These are phyloP conservation scores for Pythium phragmitis DNA, from an alignment of 352 stramenopile species.

Conservation along the genomic window DNA sequence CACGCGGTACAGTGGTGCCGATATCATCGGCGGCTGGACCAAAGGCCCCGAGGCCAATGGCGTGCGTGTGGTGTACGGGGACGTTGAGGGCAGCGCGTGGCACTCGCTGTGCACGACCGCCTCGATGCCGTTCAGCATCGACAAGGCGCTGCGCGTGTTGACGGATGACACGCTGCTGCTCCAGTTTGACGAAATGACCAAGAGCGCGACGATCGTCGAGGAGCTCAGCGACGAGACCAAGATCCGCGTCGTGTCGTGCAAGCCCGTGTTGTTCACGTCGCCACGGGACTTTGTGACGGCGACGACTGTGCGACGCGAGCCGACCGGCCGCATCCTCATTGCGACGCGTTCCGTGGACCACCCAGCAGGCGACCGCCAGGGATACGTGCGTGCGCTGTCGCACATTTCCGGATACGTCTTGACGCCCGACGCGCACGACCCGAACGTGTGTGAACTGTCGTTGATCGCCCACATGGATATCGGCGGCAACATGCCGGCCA, in stretches of 20 bases:
- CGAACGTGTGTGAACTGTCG: constrained; percentile 61
- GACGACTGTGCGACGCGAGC: constrained; percentile 48
- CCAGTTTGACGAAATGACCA: constrained; percentile 80
- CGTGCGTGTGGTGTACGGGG: constrained; percentile 70
- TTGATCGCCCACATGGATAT: constrained; percentile 80
- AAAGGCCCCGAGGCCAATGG: constrained; percentile 64
- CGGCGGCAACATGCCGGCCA: constrained; percentile 57
- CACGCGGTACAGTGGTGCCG: constrained; percentile 49
- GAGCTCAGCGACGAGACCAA: constrained; percentile 62
- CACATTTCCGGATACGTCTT: constrained; percentile 73
- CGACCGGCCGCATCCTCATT: constrained; percentile 57
- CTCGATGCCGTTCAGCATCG: constrained; percentile 55
- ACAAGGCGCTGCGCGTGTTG: constrained; percentile 52
- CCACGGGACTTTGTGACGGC: constrained; percentile 71
- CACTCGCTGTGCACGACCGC: constrained; percentile 68
- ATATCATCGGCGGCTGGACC: constrained; percentile 66
- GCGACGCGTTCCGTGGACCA: constrained; percentile 74
- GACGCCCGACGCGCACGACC: constrained; percentile 55
- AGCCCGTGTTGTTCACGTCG: constrained; percentile 74
- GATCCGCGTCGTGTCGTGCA: constrained; percentile 54
- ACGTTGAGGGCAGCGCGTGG: constrained; percentile 56
- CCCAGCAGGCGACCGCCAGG: constrained; percentile 40
- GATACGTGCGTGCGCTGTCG: constrained; percentile 26
- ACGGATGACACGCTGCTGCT: constrained; percentile 54
- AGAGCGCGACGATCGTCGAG: constrained; percentile 58